phyloP scores from a whole-genome alignment of 116 monocot genomes.

The Papilionanthe hybrid region DNA sequence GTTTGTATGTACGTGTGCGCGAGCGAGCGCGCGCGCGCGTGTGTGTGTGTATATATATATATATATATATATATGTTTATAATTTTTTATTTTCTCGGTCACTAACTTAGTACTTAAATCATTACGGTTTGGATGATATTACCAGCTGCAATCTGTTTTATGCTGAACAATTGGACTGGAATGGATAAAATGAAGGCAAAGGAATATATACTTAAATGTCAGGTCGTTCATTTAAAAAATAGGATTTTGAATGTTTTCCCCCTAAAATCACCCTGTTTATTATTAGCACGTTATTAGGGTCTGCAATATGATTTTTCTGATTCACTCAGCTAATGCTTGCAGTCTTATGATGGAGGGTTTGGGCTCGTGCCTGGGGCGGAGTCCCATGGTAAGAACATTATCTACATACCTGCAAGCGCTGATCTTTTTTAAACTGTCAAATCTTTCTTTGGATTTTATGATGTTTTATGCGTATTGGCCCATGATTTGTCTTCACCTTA shows the following conservation, averaged over 20 bases:
- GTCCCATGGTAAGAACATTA: slow-evolving; percentile 84
- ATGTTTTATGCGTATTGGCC: neutral
- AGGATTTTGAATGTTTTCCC: neutral
- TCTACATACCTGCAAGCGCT: neutral
- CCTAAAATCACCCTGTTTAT: neutral
- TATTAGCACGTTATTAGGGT: neutral
- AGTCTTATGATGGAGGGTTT: slow-evolving; percentile 99
- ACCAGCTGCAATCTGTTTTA: slow-evolving; percentile 81
- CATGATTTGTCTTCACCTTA: slow-evolving; percentile 26
- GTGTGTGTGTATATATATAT: too few species aligned
- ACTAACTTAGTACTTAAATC: slow-evolving; percentile 4
- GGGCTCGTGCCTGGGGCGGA: slow-evolving; percentile 87
- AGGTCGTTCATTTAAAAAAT: slow-evolving; percentile 36
- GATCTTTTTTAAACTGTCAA: neutral
- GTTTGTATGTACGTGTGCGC: too few species aligned
- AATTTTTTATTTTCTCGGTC: neutral
- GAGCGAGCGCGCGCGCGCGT: too few species aligned
- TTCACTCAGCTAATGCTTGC: slow-evolving; percentile 21
- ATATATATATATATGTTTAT: neutral
- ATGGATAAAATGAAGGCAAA: slow-evolving; percentile 73
- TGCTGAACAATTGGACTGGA: slow-evolving; percentile 80
- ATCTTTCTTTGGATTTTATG: neutral
- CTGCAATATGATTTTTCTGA: neutral
- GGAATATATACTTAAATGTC: slow-evolving; percentile 72
- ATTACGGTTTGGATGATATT: slow-evolving; percentile 7